A percentile compares a stretch with the other conserved stretches of the same genome.
These are phyloP conservation scores for Coelastrella sp. DNA, from an alignment of 139 green algal species.

Conservation along the genomic window DNA sequence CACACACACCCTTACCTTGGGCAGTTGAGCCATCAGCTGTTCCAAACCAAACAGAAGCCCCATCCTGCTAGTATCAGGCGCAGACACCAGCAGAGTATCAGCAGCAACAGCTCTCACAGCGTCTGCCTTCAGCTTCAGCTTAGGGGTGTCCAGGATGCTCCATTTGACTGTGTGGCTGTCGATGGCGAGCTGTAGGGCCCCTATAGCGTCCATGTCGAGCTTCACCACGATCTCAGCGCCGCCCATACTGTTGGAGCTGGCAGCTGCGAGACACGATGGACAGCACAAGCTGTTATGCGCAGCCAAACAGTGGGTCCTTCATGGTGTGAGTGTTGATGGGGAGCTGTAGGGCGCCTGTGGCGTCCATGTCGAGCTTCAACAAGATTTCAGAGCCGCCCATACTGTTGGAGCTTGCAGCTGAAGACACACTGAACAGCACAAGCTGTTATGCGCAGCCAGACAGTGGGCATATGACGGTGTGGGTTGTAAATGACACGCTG, in stretches of 20 bases:
- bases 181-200: slow-evolving; percentile 49
- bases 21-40: slow-evolving; percentile 50
- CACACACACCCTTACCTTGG: slow-evolving; percentile 39
- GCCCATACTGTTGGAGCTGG: neutral
- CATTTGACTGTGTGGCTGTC: slow-evolving; percentile 49
- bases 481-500: too few relatives aligned
- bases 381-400: too few relatives aligned
- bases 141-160: slow-evolving; percentile 65
- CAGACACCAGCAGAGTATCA: slow-evolving; percentile 65
- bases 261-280: neutral
- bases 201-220: slow-evolving; percentile 78
- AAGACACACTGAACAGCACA: neutral
- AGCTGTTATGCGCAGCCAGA: too few relatives aligned
- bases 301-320: too few relatives aligned
- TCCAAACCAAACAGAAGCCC: slow-evolving; percentile 68
- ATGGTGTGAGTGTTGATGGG: too few relatives aligned
- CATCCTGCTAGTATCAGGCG: slow-evolving; percentile 49
- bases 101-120: slow-evolving; percentile 62
- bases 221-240: slow-evolving; percentile 66
- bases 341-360: too few relatives aligned
- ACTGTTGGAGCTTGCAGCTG: neutral
- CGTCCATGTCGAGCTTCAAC: too few relatives aligned
- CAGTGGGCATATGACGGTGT: too few relatives aligned
- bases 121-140: slow-evolving; percentile 86
- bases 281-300: too few relatives aligned